Evolutionary conservation across 495 filamentous ascomycete species (phyloP).

Genomic region (Hypoxylon lienhwacheense): DNA sequence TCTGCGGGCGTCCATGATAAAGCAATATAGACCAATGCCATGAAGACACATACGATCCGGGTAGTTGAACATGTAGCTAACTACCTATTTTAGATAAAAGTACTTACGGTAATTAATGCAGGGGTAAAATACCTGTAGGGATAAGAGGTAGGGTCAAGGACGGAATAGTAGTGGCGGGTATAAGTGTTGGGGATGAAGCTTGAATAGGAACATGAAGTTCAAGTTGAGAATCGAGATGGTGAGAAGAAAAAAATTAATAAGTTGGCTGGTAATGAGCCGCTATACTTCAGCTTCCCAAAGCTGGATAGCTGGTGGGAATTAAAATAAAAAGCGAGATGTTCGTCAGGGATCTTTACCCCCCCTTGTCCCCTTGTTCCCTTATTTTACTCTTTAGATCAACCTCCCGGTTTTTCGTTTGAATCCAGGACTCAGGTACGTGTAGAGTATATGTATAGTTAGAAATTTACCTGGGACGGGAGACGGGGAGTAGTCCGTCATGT

Average conservation of each 20-base stretch:
- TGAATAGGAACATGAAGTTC: slow-evolving; percentile 12
- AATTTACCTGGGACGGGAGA: slow-evolving; percentile 17
- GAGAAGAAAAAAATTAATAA: slow-evolving; percentile 15
- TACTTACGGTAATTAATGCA: slow-evolving; percentile 32
- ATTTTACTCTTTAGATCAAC: slow-evolving; percentile 21
- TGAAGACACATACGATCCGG: slow-evolving; percentile 51
- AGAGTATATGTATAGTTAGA: no score
- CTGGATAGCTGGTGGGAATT: slow-evolving; percentile 14
- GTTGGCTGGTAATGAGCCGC: slow-evolving; percentile 26
- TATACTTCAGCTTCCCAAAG: slow-evolving; percentile 24
- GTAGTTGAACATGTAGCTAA: slow-evolving; percentile 16
- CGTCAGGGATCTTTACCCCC: slow-evolving; percentile 18
- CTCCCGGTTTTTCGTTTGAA: slow-evolving; percentile 35
- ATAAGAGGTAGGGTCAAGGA: background rate
- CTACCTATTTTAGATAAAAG: no score
- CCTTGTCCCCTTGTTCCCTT: slow-evolving; percentile 3
- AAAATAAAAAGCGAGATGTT: slow-evolving; percentile 18
- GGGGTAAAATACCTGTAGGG: slow-evolving; percentile 9
- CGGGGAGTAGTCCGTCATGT: slow-evolving; percentile 10
- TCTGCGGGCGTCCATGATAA: slow-evolving; percentile 43
- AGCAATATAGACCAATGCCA: slow-evolving; percentile 50
- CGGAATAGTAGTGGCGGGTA: slow-evolving; percentile 16
- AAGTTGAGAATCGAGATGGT: slow-evolving; percentile 6
- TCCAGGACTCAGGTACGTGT: no score
- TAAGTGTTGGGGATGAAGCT: slow-evolving; percentile 12